phyloP scores from a whole-genome alignment of 139 green algal species.

The Closterium sp. region DNA sequence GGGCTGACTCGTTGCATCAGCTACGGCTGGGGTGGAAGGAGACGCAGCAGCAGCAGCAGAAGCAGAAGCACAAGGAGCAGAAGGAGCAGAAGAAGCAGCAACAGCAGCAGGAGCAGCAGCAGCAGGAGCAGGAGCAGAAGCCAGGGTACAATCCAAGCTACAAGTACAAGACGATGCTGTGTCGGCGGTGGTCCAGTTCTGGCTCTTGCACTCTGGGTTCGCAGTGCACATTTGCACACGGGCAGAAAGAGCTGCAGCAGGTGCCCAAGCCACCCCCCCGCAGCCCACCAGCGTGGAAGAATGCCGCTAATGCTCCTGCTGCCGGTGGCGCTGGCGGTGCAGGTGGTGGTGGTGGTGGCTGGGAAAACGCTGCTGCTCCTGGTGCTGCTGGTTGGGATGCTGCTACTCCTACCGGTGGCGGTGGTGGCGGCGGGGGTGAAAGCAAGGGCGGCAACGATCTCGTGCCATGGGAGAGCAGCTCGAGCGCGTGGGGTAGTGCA shows the following conservation, averaged over 20 bases:
- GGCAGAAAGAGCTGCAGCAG: conserved; percentile 5
- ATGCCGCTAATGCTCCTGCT: neutral
- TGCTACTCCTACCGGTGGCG: neutral
- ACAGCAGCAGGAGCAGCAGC: neutral
- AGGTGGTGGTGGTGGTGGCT: no score
- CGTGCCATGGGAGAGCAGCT: neutral
- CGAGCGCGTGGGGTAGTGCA: neutral
- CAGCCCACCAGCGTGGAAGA: no score
- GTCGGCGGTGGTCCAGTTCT: neutral
- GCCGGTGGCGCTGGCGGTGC: no score
- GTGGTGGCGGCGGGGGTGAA: neutral
- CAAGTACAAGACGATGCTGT: conserved; percentile 41
- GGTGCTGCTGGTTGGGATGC: neutral
- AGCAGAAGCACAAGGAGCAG: neutral
- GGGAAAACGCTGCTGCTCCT: neutral
- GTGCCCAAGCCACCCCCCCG: neutral
- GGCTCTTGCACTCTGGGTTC: conserved; percentile 10
- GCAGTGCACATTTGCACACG: conserved; percentile 38
- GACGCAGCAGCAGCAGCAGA: conserved; percentile 26
- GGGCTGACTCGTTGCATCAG: conserved; percentile 18
- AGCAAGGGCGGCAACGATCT: neutral
- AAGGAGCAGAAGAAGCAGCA: neutral
- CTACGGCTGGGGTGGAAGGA: neutral
- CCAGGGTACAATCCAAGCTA: neutral
- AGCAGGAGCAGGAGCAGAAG: neutral